These are phyloP conservation scores for Colletotrichum trifolii DNA, from an alignment of 2,329 filamentous ascomycete species.

Conservation along the genomic window DNA sequence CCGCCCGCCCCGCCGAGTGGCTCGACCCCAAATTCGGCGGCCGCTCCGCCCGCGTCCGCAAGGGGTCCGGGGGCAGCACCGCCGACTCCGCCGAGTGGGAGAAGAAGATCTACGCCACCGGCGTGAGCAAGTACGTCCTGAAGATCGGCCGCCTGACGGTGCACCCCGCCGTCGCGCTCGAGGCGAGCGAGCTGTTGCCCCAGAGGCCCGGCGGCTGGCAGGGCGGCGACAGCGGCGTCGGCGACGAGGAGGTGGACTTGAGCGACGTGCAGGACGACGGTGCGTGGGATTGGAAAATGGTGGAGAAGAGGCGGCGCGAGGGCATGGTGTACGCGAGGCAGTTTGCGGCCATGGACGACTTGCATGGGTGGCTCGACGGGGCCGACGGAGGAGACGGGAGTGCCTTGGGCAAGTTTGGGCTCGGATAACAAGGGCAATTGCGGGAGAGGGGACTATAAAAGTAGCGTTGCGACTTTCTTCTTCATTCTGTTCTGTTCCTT, in stretches of 20 bases:
- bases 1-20: slow-evolving; percentile 66
- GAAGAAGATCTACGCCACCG: slow-evolving; percentile 76
- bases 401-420: slow-evolving; percentile 61
- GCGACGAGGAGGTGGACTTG: slow-evolving; percentile 51
- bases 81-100: slow-evolving; percentile 55
- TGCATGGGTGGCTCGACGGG: slow-evolving; percentile 64
- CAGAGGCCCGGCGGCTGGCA: slow-evolving; percentile 75
- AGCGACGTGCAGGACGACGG: slow-evolving; percentile 48
- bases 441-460: not conserved
- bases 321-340: slow-evolving; percentile 66
- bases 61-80: slow-evolving; percentile 39
- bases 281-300: slow-evolving; percentile 68
- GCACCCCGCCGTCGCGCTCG: slow-evolving; percentile 80
- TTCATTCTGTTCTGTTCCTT: no score
- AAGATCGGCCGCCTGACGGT: slow-evolving; percentile 87
- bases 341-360: slow-evolving; percentile 67
- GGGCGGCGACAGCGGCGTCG: slow-evolving; percentile 55
- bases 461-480: not conserved
- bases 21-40: slow-evolving; percentile 57
- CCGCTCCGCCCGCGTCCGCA: slow-evolving; percentile 42
- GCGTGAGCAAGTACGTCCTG: slow-evolving; percentile 83
- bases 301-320: slow-evolving; percentile 65
- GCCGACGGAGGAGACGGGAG: slow-evolving; percentile 62
- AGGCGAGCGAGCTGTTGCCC: slow-evolving; percentile 79
- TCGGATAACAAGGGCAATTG: slow-evolving; percentile 45